Evolutionary conservation across 345 rosid species (phyloP).

Genomic region (Gossypium herbaceum): DNA sequence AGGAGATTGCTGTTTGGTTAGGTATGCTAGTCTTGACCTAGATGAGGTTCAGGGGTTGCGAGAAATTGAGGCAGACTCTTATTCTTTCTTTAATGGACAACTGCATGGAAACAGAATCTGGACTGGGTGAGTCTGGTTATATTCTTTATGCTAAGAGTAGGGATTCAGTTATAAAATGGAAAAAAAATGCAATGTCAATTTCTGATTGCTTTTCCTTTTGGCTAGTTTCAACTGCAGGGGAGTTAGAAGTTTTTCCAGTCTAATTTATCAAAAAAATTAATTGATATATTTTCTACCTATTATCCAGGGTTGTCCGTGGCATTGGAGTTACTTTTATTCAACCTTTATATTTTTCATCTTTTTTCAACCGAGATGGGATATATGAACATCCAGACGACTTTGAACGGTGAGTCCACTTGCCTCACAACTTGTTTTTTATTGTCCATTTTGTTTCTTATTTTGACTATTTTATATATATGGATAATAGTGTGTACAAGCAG

Average conservation of each 20-base stretch:
- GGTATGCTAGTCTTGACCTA: constrained; percentile 59
- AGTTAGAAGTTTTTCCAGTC: background rate
- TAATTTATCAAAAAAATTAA: background rate
- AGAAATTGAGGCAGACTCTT: constrained; percentile 56
- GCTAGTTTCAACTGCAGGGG: background rate
- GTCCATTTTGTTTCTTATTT: too few species aligned
- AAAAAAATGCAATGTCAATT: background rate
- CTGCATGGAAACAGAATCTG: constrained; percentile 73
- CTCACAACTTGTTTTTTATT: too few species aligned
- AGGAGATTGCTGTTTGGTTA: constrained; percentile 23
- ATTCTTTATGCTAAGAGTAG: background rate
- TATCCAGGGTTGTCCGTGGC: constrained; percentile 58
- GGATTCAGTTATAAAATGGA: background rate
- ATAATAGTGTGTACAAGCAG: background rate
- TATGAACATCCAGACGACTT: constrained; percentile 78
- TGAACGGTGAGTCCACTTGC: constrained; percentile 52
- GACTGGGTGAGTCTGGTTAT: constrained; percentile 61
- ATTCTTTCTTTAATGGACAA: constrained; percentile 77
- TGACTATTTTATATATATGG: background rate
- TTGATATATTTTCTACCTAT: constrained; percentile 13
- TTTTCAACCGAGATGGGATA: constrained; percentile 48
- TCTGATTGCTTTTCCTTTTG: constrained; percentile 10
- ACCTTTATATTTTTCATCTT: constrained; percentile 57
- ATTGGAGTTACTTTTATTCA: constrained; percentile 79
- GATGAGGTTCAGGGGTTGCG: constrained; percentile 57